Evolutionary conservation across 768 basidiomycete species (phyloP).

Genomic region (Amanita pallidorosea): DNA sequence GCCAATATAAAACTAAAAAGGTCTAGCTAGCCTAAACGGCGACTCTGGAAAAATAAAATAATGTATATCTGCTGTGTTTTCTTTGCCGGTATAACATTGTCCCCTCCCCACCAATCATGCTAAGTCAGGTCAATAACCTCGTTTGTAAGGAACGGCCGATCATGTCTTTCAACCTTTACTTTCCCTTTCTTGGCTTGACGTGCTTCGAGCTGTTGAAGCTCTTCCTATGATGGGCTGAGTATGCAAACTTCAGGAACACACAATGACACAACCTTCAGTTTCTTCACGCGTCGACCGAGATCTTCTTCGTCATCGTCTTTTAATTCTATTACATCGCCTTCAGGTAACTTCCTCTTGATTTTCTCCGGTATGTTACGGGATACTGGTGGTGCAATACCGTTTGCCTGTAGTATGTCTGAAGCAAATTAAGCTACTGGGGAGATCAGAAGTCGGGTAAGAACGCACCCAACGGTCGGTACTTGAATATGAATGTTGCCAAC

Average conservation of each 20-base stretch:
- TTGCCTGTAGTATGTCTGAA: constrained; percentile 11
- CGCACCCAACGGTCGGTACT: constrained; percentile 15
- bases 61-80: no score
- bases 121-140: neutral
- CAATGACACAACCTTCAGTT: neutral
- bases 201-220: neutral
- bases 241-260: neutral
- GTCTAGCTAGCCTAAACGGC: no score
- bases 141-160: neutral
- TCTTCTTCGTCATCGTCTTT: neutral
- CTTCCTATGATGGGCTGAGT: neutral
- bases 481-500: constrained; percentile 14
- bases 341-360: neutral
- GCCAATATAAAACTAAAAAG: no score
- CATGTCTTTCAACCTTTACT: neutral
- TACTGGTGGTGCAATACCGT: constrained; percentile 8
- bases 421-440: neutral
- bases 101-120: no score
- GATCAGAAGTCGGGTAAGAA: neutral
- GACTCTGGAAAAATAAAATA: no score
- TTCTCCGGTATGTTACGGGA: neutral
- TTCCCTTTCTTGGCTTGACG: constrained; percentile 1
- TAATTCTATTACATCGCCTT: neutral
- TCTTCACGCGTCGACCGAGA: neutral
- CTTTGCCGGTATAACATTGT: no score